Base-by-base conservation (phyloP, 768 basidiomycete genomes). In the Cystobasidium onofrii region DNA sequence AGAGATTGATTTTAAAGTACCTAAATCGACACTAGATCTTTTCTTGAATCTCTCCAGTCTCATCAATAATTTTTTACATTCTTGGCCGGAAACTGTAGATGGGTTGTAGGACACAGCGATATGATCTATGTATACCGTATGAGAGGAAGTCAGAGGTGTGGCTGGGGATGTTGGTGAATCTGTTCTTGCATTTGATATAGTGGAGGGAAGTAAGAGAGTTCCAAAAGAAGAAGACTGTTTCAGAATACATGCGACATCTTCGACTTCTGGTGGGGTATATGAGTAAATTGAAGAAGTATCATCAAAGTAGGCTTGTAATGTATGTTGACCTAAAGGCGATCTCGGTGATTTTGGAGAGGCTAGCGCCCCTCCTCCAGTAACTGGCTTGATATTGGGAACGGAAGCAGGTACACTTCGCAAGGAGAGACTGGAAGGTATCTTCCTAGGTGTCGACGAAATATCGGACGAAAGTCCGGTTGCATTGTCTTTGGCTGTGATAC, bases 51-150 rank as follows among this genome's bases (percentile, higher is more conserved):
- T 60, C 31, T 60, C 57, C 27, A 60, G 31, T 29, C 57, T 60
- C 57, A 60, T 60, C 29, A 64, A 29, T n/a, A 64, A 36, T 39
- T 46, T 64, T 34, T 64, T 64, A 34, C 63, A 64, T 46, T 64
- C 63, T 64, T 41, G 23, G 3, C 39, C 63, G 4, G 39, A 64
- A 15, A 13, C 27, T 17, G 63, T 27, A 39, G 63, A 41, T 13
- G 63, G 39, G 29, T 41, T 41, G 34, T 64, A 64, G 4, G 63
- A 64, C 2, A 64, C 63, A 6, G 63, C 25, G 27, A 64, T 43
- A n/a, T 39, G 36, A 27, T 64, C 63, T 31, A 64, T 64, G 25
- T 41, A 64, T 25, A 36, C n/a, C 27, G 44, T 41, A 46, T 64
- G 63, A 25, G 31, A 29, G 36, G 63, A 17, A 25, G 63, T 64